These are phyloP conservation scores for Fusarium scirpi DNA, from an alignment of 2,329 filamentous ascomycete genomes.

Conservation along the genomic window DNA sequence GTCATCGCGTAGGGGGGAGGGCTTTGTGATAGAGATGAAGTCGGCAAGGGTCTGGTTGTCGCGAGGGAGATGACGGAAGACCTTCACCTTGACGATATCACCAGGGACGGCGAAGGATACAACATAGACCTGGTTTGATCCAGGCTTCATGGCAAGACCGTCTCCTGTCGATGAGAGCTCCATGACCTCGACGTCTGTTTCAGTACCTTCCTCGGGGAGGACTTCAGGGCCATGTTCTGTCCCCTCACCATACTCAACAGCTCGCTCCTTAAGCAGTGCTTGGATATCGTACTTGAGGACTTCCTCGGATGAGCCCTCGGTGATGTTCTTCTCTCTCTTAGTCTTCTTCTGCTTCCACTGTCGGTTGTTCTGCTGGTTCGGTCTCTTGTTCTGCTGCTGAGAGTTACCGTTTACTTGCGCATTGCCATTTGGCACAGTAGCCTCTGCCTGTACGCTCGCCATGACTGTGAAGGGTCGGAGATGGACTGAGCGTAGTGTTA, in stretches of 20 bases:
- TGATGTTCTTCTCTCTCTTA: conserved; percentile 70
- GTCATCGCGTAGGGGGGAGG: conserved; percentile 82
- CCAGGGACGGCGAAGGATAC: conserved; percentile 91
- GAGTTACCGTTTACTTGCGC: conserved; percentile 24
- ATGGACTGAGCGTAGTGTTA: conserved; percentile 32
- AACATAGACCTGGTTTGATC: conserved; percentile 77
- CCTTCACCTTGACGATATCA: conserved; percentile 81
- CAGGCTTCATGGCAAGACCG: conserved; percentile 80
- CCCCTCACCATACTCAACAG: conserved; percentile 43
- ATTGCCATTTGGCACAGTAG: conserved; percentile 29
- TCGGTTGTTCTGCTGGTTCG: conserved; percentile 38
- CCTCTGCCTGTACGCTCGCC: conserved; percentile 38
- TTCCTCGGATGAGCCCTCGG: conserved; percentile 73
- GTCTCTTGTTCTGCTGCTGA: conserved; percentile 44
- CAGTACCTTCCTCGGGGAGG: conserved; percentile 75
- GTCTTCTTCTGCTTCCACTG: conserved; percentile 62
- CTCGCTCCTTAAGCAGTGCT: conserved; percentile 62
- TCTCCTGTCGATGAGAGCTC: conserved; percentile 93
- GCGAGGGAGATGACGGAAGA: conserved; percentile 75
- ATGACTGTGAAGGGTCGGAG: conserved; percentile 42
- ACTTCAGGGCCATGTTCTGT: conserved; percentile 49
- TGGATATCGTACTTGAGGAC: conserved; percentile 74
- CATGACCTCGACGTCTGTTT: conserved; percentile 84
- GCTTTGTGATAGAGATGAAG: conserved; percentile 80
- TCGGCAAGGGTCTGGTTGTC: conserved; percentile 82